Evolutionary conservation across 176 grass and related monocot species (phyloP), one percentile per base, ranked within the genome.

Genomic region (Aegilops sharonensis): DNA sequence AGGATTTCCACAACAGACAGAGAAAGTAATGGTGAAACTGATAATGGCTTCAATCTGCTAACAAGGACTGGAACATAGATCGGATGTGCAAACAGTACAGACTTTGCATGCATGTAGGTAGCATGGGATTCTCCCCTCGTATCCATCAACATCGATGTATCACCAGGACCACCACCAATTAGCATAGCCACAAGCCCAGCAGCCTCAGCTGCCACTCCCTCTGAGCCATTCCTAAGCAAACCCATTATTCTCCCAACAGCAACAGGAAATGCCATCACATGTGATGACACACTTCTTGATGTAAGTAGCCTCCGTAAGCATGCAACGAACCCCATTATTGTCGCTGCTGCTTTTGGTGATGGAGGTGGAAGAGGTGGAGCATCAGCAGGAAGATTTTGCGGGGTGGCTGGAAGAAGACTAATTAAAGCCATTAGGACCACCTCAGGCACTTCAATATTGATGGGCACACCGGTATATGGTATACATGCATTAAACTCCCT

Each of bases 171-270:
- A 69, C 94, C 94, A 88, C 97, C 97, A 63, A 99, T 94, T 68
- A 99, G 92, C 97, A 99, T 99, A 65, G 97, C 94, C 77, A 99
- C 97, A 87, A 99, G 92, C 45, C 94, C 94, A 72, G 97, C 92
- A 52, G 94, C 94, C 88, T 99, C 97, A 88, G 94, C 89, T 82
- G 97, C 94, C 11, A 99, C 94, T 83, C 97, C 97, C 72, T 99
- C 97, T 61, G 97, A 99, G 25, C 97, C 97, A 94, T 94, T 99
- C 87, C 97, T 95, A 72, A 99, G 90, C 77, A 96, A 77, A 78
- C 92, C 90, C 97, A 99, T 94, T 96, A 99, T 99, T 89, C 97
- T 95, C 36, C 36, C 82, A 57, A 99, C 97, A 71, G 97, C 97
- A 75, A 82, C 92, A 85, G 94, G 94, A 88, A 99, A 99, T 78